Percentiles rank a stretch among this genome's conserved stretches.
phyloP scores from a whole-genome alignment of 176 grass and related monocot genomes.

The Triticum dicoccoides region DNA sequence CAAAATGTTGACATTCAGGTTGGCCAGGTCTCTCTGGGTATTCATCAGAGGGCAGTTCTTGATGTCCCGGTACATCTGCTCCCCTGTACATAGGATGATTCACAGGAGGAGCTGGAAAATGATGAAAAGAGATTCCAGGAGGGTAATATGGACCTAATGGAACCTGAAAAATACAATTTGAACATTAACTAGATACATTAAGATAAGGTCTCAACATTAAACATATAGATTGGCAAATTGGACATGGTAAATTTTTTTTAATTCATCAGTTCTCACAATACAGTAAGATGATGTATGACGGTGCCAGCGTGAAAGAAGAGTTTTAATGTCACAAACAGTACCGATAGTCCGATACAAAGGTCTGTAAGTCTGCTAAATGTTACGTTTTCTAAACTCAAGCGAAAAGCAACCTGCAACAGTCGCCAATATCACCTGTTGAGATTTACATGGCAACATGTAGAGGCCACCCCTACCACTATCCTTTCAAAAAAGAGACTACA shows the following conservation, averaged over 20 bases:
- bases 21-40: slow-evolving; percentile 87
- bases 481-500: too few relatives aligned
- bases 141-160: slow-evolving; percentile 62
- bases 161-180: slow-evolving; percentile 47
- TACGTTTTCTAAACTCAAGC: not conserved
- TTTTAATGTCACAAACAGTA: not conserved
- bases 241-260: not conserved
- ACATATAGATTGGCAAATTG: slow-evolving; percentile 1
- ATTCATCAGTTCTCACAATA: not conserved
- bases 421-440: not conserved
- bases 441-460: not conserved
- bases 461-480: too few relatives aligned
- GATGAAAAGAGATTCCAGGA: slow-evolving; percentile 43
- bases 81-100: slow-evolving; percentile 51
- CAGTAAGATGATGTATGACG: not conserved
- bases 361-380: slow-evolving; percentile 9
- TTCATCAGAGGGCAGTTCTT: slow-evolving; percentile 48
- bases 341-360: not conserved
- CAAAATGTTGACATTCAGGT: slow-evolving; percentile 81
- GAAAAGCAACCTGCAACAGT: slow-evolving; percentile 1
- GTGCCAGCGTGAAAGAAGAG: not conserved
- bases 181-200: slow-evolving; percentile 10
- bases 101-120: slow-evolving; percentile 51
- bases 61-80: slow-evolving; percentile 43
- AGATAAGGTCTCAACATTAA: not conserved